These are phyloP conservation scores for Tephrocybe sp. DNA, from an alignment of 768 basidiomycete genomes.

Conservation along the genomic window DNA sequence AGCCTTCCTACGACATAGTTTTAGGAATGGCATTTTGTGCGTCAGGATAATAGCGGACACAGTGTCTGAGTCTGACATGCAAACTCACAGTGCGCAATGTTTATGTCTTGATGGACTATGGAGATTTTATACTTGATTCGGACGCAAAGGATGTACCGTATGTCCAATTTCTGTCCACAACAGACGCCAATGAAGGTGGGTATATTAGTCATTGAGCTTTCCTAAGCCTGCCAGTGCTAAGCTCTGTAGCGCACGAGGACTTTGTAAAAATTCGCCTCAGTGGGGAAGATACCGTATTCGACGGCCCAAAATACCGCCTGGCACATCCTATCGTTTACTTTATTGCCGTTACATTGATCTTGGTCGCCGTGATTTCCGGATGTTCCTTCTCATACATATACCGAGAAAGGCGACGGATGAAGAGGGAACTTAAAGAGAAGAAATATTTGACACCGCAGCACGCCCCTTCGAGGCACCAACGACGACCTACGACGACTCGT, in stretches of 20 bases:
- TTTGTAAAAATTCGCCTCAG: constrained; percentile 34
- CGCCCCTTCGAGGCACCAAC: background rate
- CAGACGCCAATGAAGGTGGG: constrained; percentile 41
- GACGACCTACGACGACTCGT: background rate
- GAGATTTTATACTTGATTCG: constrained; percentile 52
- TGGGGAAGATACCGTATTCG: constrained; percentile 28
- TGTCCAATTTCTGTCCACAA: constrained; percentile 61
- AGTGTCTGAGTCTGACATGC: too few relatives aligned
- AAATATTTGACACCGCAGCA: background rate
- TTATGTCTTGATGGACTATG: constrained; percentile 63
- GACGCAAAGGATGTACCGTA: constrained; percentile 44
- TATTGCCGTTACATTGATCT: constrained; percentile 17
- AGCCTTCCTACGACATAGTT: constrained; percentile 57
- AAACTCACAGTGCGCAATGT: constrained; percentile 55
- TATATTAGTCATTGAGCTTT: constrained; percentile 6
- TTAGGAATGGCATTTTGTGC: constrained; percentile 72
- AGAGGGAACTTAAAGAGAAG: background rate
- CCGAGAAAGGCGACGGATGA: background rate
- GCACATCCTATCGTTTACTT: constrained; percentile 16
- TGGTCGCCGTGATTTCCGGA: constrained; percentile 6
- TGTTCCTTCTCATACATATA: constrained; percentile 14
- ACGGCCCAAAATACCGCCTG: constrained; percentile 1
- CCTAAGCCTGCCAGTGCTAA: background rate
- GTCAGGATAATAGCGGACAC: constrained; percentile 67
- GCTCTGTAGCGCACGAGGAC: constrained; percentile 32